Evolutionary conservation across 495 filamentous ascomycete species (phyloP).

Genomic region (Chaetomium fimeti): DNA sequence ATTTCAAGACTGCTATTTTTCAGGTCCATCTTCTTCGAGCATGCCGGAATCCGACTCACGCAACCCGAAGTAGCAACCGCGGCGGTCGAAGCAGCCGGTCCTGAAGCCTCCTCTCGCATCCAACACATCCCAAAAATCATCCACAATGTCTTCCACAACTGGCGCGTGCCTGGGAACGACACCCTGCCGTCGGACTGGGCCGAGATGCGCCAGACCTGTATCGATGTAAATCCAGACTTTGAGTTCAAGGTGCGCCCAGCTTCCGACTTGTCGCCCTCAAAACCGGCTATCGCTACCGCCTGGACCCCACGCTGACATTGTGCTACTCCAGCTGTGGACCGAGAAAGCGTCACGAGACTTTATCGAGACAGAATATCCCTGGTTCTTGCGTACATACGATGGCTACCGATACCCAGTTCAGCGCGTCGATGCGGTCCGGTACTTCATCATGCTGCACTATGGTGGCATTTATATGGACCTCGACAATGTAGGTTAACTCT

Average conservation of each 20-base stretch:
- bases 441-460: constrained; percentile 80
- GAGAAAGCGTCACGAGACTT: constrained; percentile 72
- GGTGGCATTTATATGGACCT: constrained; percentile 89
- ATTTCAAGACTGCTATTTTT: constrained; percentile 29
- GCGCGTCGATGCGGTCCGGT: constrained; percentile 82
- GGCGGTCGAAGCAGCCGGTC: constrained; percentile 3
- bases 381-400: constrained; percentile 84
- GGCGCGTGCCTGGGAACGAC: constrained; percentile 42
- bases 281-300: background rate
- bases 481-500: constrained; percentile 64
- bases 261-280: background rate
- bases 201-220: constrained; percentile 69
- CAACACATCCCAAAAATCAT: constrained; percentile 70
- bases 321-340: constrained; percentile 70
- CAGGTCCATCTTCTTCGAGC: constrained; percentile 32
- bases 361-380: constrained; percentile 73
- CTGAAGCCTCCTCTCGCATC: background rate
- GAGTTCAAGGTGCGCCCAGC: constrained; percentile 68
- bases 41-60: constrained; percentile 31
- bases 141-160: constrained; percentile 82
- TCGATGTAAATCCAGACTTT: constrained; percentile 72
- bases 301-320: background rate
- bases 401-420: constrained; percentile 79
- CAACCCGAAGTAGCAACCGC: constrained; percentile 25
- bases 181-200: constrained; percentile 73